phyloP scores from a whole-genome alignment of 768 basidiomycete genomes.

The Xerocomellus dryophilus region DNA sequence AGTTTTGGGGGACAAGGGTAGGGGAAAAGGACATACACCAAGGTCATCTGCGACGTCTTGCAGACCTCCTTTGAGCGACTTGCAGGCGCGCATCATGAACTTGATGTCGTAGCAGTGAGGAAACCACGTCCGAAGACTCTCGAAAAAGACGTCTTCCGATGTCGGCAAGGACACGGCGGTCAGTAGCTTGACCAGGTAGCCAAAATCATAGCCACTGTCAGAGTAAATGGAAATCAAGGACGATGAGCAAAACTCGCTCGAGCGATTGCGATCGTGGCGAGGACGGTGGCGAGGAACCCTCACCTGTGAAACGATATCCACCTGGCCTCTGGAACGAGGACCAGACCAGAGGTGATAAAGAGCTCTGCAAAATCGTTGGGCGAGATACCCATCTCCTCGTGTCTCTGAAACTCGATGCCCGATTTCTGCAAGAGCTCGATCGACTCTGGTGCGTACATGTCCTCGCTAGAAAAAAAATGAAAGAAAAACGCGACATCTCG shows the following conservation, averaged over 20 bases:
- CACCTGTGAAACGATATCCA: constrained; percentile 99
- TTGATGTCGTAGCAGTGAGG: constrained; percentile 98
- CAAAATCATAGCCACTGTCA: constrained; percentile 94
- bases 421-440: constrained; percentile 93
- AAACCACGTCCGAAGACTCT: constrained; percentile 87
- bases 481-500: background rate
- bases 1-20: background rate
- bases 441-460: constrained; percentile 98
- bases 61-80: constrained; percentile 79
- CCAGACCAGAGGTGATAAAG: constrained; percentile 94
- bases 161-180: constrained; percentile 83
- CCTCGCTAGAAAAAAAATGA: constrained; percentile 55
- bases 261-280: background rate
- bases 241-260: background rate
- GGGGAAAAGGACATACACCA: constrained; percentile 57
- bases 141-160: constrained; percentile 87
- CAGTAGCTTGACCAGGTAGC: constrained; percentile 94
- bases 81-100: constrained; percentile 87
- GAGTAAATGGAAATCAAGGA: background rate
- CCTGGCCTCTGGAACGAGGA: constrained; percentile 80
- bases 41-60: constrained; percentile 97
- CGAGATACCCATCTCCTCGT: constrained; percentile 87
- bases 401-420: constrained; percentile 92
- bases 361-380: constrained; percentile 96
- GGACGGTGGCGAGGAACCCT: constrained; percentile 22